These are phyloP conservation scores for Globisporangium spiculum DNA, from an alignment of 352 stramenopile genomes.

Conservation along the genomic window DNA sequence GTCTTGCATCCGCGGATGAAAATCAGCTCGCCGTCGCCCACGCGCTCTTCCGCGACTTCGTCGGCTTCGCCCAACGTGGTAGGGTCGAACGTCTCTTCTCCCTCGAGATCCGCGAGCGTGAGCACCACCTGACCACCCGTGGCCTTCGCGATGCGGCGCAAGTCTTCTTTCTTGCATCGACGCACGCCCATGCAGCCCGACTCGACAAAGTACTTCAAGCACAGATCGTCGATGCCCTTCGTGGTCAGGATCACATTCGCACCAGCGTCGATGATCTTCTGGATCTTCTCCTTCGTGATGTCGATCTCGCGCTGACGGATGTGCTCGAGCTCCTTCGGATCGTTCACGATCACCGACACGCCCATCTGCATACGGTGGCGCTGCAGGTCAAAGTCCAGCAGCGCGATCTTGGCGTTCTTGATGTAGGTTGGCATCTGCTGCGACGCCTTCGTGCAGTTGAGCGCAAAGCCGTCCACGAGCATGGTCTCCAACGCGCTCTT, in stretches of 20 bases:
- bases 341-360: conserved; percentile 90
- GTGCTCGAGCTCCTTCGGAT: conserved; percentile 96
- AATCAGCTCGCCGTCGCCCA: conserved; percentile 98
- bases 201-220: conserved; percentile 99
- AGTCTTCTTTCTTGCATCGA: conserved; percentile 97
- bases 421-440: conserved; percentile 98
- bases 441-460: conserved; percentile 96
- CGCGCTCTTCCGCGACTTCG: conserved; percentile 94
- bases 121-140: conserved; percentile 96
- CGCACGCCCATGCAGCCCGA: conserved; percentile 95
- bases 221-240: conserved; percentile 99
- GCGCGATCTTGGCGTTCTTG: conserved; percentile 93
- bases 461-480: conserved; percentile 94
- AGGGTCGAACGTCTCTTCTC: conserved; percentile 96
- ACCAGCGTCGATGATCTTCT: conserved; percentile 98
- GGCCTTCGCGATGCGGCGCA: conserved; percentile 98
- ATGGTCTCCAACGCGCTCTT: conserved; percentile 88
- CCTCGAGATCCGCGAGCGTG: conserved; percentile 98
- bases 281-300: conserved; percentile 99
- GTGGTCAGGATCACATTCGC: conserved; percentile 99
- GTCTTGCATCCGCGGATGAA: conserved; percentile 98
- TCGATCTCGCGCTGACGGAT: conserved; percentile 99
- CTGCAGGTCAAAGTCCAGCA: conserved; percentile 99
- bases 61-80: conserved; percentile 90
- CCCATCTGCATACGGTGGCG: conserved; percentile 98